phyloP scores from a whole-genome alignment of 2,329 filamentous ascomycete species.

The Ascochyta pisi region DNA sequence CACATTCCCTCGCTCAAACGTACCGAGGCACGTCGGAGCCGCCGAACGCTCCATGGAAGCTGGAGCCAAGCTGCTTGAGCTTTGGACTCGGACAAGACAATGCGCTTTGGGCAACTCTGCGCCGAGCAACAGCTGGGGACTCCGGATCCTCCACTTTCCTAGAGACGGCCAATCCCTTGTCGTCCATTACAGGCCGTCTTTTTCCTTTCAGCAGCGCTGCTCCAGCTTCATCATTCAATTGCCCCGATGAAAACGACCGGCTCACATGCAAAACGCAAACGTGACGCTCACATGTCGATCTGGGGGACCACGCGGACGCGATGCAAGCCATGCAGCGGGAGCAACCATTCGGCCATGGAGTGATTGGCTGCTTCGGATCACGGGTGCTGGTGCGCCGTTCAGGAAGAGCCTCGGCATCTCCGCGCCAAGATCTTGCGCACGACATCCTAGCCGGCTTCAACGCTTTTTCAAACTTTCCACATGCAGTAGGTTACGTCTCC shows the following conservation, averaged over 20 bases:
- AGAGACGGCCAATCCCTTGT: conserved; percentile 9
- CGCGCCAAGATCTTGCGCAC: background rate
- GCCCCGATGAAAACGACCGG: background rate
- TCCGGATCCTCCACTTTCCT: conserved; percentile 13
- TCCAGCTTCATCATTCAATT: background rate
- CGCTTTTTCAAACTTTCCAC: background rate
- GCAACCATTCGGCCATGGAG: conserved; percentile 3
- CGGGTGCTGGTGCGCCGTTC: background rate
- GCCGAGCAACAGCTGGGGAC: conserved; percentile 11
- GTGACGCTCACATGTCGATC: conserved; percentile 25
- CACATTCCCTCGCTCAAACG: conserved; percentile 14
- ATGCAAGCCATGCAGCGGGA: conserved; percentile 24
- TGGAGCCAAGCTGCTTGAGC: conserved; percentile 5
- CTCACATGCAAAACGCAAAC: conserved; percentile 18
- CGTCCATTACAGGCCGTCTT: background rate
- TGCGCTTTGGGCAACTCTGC: conserved; percentile 10
- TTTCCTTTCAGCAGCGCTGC: background rate
- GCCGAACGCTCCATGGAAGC: conserved; percentile 5
- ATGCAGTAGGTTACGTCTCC: background rate
- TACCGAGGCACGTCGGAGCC: conserved; percentile 12
- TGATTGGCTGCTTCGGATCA: conserved; percentile 21
- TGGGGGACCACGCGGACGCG: conserved; percentile 18
- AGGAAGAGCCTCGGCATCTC: conserved; percentile 10
- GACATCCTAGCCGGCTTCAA: background rate
- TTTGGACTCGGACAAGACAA: conserved; percentile 8